Evolutionary conservation across 352 stramenopile genomes (phyloP).

Genomic region (Halophytophthora batemanensis): DNA sequence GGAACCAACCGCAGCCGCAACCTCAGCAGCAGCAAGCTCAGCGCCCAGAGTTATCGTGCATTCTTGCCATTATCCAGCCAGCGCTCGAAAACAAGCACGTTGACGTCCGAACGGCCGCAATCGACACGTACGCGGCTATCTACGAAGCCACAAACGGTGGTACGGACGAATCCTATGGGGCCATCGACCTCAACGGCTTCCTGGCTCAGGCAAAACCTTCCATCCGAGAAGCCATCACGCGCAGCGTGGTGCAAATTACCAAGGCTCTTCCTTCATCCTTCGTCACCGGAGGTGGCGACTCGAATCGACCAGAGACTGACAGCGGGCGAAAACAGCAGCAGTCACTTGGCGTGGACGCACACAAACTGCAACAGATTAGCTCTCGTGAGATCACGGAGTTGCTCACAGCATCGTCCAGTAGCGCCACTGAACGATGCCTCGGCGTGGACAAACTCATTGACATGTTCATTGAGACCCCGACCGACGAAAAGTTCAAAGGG

Average conservation of each 20-base stretch:
- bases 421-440: slow-evolving; percentile 32
- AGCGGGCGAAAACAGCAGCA: slow-evolving; percentile 44
- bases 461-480: slow-evolving; percentile 26
- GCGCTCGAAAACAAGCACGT: slow-evolving; percentile 84
- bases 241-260: slow-evolving; percentile 65
- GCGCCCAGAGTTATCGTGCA: slow-evolving; percentile 35
- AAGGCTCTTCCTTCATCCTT: slow-evolving; percentile 29
- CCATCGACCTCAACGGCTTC: slow-evolving; percentile 64
- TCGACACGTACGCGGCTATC: slow-evolving; percentile 61
- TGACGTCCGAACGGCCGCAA: slow-evolving; percentile 69
- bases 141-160: slow-evolving; percentile 70
- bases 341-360: slow-evolving; percentile 49
- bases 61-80: slow-evolving; percentile 44
- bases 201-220: slow-evolving; percentile 60
- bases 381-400: slow-evolving; percentile 48
- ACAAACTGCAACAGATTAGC: slow-evolving; percentile 57
- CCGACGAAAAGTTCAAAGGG: slow-evolving; percentile 44
- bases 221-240: slow-evolving; percentile 69
- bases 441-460: slow-evolving; percentile 60
- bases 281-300: slow-evolving; percentile 9
- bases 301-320: slow-evolving; percentile 40
- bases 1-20: slow-evolving; percentile 1
- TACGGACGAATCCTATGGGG: slow-evolving; percentile 20
- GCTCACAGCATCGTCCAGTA: slow-evolving; percentile 38
- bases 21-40: no score